phyloP scores from a whole-genome alignment of 2,329 filamentous ascomycete species.

The Fusarium illudens region DNA sequence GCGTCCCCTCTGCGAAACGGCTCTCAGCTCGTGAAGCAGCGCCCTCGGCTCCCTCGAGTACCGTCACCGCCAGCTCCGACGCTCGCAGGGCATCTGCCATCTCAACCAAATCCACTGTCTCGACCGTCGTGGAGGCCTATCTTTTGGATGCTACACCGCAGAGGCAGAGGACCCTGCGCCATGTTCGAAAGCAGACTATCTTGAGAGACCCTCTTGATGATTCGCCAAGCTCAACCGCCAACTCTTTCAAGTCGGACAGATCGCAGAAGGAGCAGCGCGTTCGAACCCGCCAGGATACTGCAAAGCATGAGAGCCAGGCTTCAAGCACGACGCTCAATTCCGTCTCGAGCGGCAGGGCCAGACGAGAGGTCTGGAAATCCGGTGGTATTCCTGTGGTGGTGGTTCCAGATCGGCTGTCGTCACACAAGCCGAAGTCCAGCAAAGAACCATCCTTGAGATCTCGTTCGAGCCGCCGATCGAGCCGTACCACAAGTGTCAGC shows the following conservation, averaged over 20 bases:
- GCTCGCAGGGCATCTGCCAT: conserved; percentile 61
- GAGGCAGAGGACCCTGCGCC: conserved; percentile 65
- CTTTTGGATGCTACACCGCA: conserved; percentile 59
- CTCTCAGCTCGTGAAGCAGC: conserved; percentile 39
- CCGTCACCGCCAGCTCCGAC: conserved; percentile 54
- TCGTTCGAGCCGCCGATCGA: conserved; percentile 66
- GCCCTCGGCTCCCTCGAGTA: conserved; percentile 47
- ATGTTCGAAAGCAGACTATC: conserved; percentile 64
- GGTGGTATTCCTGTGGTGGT: conserved; percentile 71
- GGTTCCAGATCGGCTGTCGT: conserved; percentile 66
- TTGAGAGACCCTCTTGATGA: conserved; percentile 55
- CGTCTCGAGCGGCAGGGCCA: conserved; percentile 61
- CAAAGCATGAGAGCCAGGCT: conserved; percentile 56
- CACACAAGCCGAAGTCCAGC: conserved; percentile 59
- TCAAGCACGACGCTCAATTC: conserved; percentile 61
- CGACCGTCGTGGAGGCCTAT: conserved; percentile 66
- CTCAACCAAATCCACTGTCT: conserved; percentile 63
- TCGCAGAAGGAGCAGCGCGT: conserved; percentile 42
- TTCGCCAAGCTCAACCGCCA: conserved; percentile 16
- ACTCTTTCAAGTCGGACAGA: conserved; percentile 19
- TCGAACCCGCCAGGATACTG: conserved; percentile 41
- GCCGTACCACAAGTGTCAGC: conserved; percentile 60
- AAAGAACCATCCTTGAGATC: conserved; percentile 66
- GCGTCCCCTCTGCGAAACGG: conserved; percentile 20
- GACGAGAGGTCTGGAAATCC: conserved; percentile 66